A percentile compares a stretch with the other conserved stretches of the same genome.
phyloP scores from a whole-genome alignment of 768 basidiomycete species.

The Lyophyllum atratum region DNA sequence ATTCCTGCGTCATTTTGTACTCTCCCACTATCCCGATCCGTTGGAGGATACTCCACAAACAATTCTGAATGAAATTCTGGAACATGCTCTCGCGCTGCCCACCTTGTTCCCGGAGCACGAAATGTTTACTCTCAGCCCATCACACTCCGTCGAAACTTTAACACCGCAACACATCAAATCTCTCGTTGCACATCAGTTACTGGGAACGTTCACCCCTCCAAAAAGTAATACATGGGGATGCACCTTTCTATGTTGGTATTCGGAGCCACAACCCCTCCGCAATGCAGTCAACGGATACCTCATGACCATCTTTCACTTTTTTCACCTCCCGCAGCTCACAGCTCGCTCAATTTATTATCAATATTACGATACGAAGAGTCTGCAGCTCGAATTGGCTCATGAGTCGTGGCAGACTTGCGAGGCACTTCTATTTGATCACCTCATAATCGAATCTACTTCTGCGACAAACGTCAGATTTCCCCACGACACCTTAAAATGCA shows the following conservation, averaged over 20 bases:
- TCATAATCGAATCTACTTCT: constrained; percentile 22
- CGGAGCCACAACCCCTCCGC: constrained; percentile 26
- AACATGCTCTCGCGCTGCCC: constrained; percentile 28
- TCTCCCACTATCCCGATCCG: constrained; percentile 14
- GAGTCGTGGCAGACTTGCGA: constrained; percentile 7
- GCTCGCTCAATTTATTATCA: constrained; percentile 2
- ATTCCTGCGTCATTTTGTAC: constrained; percentile 21
- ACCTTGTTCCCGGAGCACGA: constrained; percentile 25
- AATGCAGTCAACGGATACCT: constrained; percentile 31
- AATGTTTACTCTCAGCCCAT: constrained; percentile 21
- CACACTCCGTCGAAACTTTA: constrained; percentile 17
- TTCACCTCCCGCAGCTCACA: constrained; percentile 8
- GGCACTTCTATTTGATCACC: constrained; percentile 18
- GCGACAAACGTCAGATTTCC: constrained; percentile 26
- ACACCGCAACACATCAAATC: constrained; percentile 23
- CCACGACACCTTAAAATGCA: constrained; percentile 22
- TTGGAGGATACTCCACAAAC: constrained; percentile 4
- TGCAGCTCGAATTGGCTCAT: neutral
- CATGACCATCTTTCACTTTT: constrained; percentile 29
- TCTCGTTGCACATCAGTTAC: constrained; percentile 31
- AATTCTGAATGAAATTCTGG: constrained; percentile 23
- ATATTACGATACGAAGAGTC: neutral
- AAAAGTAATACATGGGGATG: constrained; percentile 30
- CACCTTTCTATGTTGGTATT: constrained; percentile 34
- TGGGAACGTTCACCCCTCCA: constrained; percentile 29